Evolutionary conservation across 345 rosid species (phyloP).

Genomic region (Arabidopsis thaliana): TAIR10.1 NC_003075.7:16302001-16302500

Average conservation of each 20-base stretch:
- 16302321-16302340: constrained; percentile 98
- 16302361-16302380: background rate
- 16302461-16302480: constrained; percentile 96
- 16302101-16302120: constrained; percentile 98
- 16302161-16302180: constrained; percentile 95
- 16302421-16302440: constrained; percentile 69
- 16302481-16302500: constrained; percentile 89
- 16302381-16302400: background rate
- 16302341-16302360: constrained; percentile 45
- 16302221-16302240: constrained; percentile 93
- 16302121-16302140: constrained; percentile 95
- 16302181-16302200: constrained; percentile 92
- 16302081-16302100: constrained; percentile 82
- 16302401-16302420: constrained; percentile 37
- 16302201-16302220: constrained; percentile 92
- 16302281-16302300: constrained; percentile 99
- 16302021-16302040: constrained; percentile 95
- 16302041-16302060: constrained; percentile 96
- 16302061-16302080: constrained; percentile 95
- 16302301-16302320: constrained; percentile 93
- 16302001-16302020: constrained; percentile 96
- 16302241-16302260: constrained; percentile 97
- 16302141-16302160: constrained; percentile 95
- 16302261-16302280: constrained; percentile 99
- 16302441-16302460: constrained; percentile 95